A percentile compares a stretch with the other conserved stretches of the same genome.
Evolutionary conservation across 1,284 basidiomycete species (phyloP).

Genomic region (Sporisorium scitamineum): DNA sequence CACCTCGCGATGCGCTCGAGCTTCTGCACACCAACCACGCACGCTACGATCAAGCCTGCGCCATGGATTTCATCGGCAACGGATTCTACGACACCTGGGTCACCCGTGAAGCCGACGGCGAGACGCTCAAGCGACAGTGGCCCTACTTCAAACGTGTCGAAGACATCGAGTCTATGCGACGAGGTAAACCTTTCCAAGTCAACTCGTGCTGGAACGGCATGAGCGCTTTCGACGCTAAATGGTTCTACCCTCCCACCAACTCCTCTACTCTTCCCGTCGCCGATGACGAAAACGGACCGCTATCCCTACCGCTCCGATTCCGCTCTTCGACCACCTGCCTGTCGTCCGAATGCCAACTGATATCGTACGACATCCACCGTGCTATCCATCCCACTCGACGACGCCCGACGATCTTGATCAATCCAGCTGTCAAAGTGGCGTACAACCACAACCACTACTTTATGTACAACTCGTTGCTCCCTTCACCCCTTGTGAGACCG

Average conservation of each 20-base stretch:
- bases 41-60: conserved; percentile 75
- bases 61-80: conserved; percentile 73
- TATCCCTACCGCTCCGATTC: conserved; percentile 71
- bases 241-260: conserved; percentile 61
- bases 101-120: conserved; percentile 38
- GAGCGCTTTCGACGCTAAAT: conserved; percentile 72
- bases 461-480: conserved; percentile 41
- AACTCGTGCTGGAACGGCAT: conserved; percentile 77
- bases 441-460: conserved; percentile 53
- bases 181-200: conserved; percentile 72
- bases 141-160: conserved; percentile 72
- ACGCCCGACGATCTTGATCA: conserved; percentile 72
- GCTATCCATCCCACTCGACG: conserved; percentile 68
- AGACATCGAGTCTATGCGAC: conserved; percentile 66
- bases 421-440: conserved; percentile 68
- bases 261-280: neutral
- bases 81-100: conserved; percentile 72
- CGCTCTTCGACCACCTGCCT: conserved; percentile 72
- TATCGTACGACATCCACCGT: conserved; percentile 75
- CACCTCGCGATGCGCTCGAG: conserved; percentile 66
- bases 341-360: conserved; percentile 74
- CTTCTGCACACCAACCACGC: conserved; percentile 73
- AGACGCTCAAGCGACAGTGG: conserved; percentile 73
- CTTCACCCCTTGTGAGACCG: conserved; percentile 41
- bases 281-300: conserved; percentile 62